phyloP scores from a whole-genome alignment of 257 asterid species.

The Solanum chilense region DNA sequence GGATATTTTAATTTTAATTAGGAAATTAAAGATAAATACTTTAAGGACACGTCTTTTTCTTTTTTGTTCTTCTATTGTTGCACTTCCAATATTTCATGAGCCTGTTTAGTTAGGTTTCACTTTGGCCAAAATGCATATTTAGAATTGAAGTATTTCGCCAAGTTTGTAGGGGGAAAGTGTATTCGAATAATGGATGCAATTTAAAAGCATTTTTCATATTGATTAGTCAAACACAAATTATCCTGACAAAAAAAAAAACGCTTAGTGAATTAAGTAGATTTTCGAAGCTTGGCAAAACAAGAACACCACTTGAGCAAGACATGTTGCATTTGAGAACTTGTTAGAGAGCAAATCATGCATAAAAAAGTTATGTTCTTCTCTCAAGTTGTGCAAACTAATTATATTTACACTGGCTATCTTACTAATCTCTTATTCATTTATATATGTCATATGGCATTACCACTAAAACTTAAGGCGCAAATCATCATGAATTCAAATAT shows the following conservation, averaged over 20 bases:
- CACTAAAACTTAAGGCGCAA: background rate
- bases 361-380: background rate
- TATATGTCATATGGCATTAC: background rate
- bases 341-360: background rate
- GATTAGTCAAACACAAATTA: background rate
- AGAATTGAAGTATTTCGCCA: background rate
- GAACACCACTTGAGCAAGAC: background rate
- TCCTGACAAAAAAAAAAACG: rapidly evolving
- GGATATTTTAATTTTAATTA: background rate
- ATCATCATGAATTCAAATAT: background rate
- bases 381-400: background rate
- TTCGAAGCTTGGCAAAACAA: background rate
- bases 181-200: no score
- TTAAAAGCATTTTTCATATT: background rate
- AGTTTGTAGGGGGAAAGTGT: background rate
- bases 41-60: background rate
- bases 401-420: background rate
- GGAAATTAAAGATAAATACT: background rate
- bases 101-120: background rate
- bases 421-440: background rate
- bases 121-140: background rate
- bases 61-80: background rate
- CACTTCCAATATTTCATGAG: background rate
- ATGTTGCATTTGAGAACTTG: background rate
- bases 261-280: background rate